These are phyloP conservation scores for Gnaphalium uliginosum DNA, from an alignment of 129 eudicot genomes.

Conservation along the genomic window DNA sequence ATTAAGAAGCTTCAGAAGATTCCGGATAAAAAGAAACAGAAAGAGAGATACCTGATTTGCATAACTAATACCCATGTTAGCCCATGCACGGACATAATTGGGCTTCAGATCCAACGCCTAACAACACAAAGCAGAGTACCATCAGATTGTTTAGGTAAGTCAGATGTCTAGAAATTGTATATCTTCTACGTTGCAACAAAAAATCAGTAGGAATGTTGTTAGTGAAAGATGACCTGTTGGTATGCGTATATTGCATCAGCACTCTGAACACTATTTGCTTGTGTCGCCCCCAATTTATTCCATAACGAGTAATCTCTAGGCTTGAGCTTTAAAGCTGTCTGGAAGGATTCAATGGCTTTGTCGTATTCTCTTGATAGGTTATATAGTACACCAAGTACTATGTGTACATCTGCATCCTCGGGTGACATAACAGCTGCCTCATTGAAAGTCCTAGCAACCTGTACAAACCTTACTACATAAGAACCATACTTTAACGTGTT, in stretches of 20 bases:
- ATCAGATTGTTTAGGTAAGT: neutral
- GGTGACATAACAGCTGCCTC: slow-evolving; percentile 95
- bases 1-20: neutral
- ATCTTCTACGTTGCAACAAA: neutral
- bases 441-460: slow-evolving; percentile 80
- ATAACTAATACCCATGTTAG: slow-evolving; percentile 97
- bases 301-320: slow-evolving; percentile 95
- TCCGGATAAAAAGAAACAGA: neutral
- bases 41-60: slow-evolving; percentile 76
- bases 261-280: slow-evolving; percentile 95
- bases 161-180: neutral
- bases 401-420: slow-evolving; percentile 95
- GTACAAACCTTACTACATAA: slow-evolving; percentile 18
- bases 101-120: slow-evolving; percentile 98
- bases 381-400: slow-evolving; percentile 92
- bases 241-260: slow-evolving; percentile 92
- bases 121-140: slow-evolving; percentile 14
- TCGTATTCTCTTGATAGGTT: slow-evolving; percentile 92
- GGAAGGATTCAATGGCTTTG: slow-evolving; percentile 84
- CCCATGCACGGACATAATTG: slow-evolving; percentile 98
- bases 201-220: neutral
- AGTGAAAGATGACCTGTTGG: slow-evolving; percentile 53
- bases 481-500: neutral
- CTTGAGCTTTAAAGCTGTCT: slow-evolving; percentile 87
- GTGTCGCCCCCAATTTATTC: slow-evolving; percentile 98